phyloP scores from a whole-genome alignment of 2,329 filamentous ascomycete genomes.

The Pseudocercospora pini-densiflorae region DNA sequence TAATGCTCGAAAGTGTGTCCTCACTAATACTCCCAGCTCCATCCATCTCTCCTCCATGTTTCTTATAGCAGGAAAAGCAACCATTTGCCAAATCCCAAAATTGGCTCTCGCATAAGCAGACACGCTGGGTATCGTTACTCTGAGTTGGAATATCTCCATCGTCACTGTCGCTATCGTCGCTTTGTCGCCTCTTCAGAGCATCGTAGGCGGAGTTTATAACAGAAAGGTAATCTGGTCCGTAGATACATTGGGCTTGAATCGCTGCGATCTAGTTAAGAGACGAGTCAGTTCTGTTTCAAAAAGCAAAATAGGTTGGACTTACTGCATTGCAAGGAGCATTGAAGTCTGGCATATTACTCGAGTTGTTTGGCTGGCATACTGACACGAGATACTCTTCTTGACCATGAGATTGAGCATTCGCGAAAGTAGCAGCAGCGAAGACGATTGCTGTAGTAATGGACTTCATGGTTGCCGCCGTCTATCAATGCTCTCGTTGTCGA shows the following conservation, averaged over 20 bases:
- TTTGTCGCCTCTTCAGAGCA: neutral
- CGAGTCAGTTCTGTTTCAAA: neutral
- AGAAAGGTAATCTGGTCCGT: slow-evolving; percentile 22
- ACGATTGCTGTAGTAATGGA: slow-evolving; percentile 2
- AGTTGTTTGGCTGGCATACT: slow-evolving; percentile 33
- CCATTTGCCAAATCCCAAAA: slow-evolving; percentile 29
- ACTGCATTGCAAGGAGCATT: slow-evolving; percentile 35
- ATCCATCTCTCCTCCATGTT: slow-evolving; percentile 31
- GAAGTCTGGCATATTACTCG: slow-evolving; percentile 27
- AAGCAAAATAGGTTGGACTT: neutral
- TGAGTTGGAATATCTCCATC: slow-evolving; percentile 15
- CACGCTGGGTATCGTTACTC: slow-evolving; percentile 32
- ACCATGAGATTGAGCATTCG: slow-evolving; percentile 14
- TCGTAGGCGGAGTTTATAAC: neutral
- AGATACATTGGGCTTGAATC: slow-evolving; percentile 33
- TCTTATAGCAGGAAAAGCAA: slow-evolving; percentile 32
- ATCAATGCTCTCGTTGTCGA: too few relatives aligned
- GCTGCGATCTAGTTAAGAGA: slow-evolving; percentile 10
- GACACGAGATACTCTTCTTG: slow-evolving; percentile 27
- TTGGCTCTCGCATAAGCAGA: slow-evolving; percentile 36
- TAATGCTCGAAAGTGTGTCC: slow-evolving; percentile 19
- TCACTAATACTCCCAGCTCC: slow-evolving; percentile 5
- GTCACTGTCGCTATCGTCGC: slow-evolving; percentile 1
- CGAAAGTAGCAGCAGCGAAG: neutral
- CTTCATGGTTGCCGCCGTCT: slow-evolving; percentile 7